A percentile compares a stretch with the other conserved stretches of the same genome.
Evolutionary conservation across 163 green algal genomes (phyloP).

Genomic region (Chloromonas sp.): DNA sequence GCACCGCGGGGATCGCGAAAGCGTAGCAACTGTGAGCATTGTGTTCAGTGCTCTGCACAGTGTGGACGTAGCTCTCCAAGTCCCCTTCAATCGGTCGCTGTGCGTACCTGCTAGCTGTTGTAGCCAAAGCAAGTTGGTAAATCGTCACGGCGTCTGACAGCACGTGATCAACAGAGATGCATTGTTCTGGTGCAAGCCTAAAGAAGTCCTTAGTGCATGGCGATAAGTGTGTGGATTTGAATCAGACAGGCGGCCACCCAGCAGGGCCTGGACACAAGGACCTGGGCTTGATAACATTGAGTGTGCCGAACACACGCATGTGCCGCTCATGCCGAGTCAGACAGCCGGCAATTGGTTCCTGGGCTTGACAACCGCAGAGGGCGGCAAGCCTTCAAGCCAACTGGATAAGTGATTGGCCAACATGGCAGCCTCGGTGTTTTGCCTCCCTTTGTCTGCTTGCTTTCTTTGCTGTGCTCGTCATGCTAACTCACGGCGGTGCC

Average conservation of each 20-base stretch:
- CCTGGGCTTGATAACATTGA: too few species aligned
- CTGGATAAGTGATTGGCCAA: not conserved
- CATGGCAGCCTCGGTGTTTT: not conserved
- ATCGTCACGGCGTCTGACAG: too few species aligned
- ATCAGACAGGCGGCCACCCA: too few species aligned
- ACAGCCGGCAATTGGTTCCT: not conserved
- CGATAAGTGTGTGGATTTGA: too few species aligned
- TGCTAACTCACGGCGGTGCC: not conserved
- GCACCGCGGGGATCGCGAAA: not conserved
- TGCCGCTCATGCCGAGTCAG: not conserved
- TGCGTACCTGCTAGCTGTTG: too few species aligned
- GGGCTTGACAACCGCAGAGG: not conserved
- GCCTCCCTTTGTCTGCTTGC: not conserved
- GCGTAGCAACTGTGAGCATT: not conserved
- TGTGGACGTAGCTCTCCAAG: not conserved
- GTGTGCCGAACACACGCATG: not conserved
- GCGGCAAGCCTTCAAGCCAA: not conserved
- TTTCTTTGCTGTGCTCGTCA: not conserved
- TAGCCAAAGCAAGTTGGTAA: too few species aligned
- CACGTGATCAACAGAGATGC: too few species aligned
- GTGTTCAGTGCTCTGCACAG: not conserved
- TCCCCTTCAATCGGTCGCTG: not conserved
- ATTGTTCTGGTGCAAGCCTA: too few species aligned
- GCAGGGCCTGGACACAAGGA: too few species aligned
- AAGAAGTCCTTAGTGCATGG: too few species aligned